Percentiles rank a stretch among this genome's conserved stretches.
Evolutionary conservation across 2,329 filamentous ascomycete genomes (phyloP).

Genomic region (Dothiorella sarmentorum): DNA sequence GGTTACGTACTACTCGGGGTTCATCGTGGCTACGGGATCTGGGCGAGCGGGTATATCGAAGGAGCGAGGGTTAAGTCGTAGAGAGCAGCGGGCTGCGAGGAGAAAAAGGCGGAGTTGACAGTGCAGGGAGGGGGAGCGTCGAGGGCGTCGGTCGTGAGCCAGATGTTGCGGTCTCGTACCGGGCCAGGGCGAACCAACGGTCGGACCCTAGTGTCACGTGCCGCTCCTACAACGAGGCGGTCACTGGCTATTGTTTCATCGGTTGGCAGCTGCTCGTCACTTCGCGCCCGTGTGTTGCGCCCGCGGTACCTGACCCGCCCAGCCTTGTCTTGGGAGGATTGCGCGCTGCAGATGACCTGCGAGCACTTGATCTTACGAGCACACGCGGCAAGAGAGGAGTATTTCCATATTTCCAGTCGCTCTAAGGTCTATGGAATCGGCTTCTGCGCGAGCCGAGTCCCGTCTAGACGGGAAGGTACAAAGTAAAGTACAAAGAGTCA

Average conservation of each 20-base stretch:
- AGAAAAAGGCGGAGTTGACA: conserved; percentile 19
- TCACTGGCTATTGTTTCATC: not conserved
- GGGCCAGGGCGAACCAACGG: conserved; percentile 7
- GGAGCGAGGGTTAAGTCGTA: conserved; percentile 1
- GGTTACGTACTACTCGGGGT: conserved; percentile 81
- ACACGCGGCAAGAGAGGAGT: not conserved
- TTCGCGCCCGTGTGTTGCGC: conserved; percentile 3
- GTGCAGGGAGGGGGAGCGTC: conserved; percentile 13
- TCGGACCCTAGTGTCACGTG: no score
- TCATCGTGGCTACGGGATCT: conserved; percentile 60
- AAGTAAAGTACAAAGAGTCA: conserved; percentile 6
- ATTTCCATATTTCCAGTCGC: not conserved
- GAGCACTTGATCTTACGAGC: conserved; percentile 1
- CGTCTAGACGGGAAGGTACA: conserved; percentile 9
- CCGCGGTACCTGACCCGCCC: not conserved
- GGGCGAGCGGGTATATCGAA: conserved; percentile 1
- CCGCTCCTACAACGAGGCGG: no score
- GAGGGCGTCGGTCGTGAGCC: conserved; percentile 16
- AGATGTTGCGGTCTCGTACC: conserved; percentile 24
- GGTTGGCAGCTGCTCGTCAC: not conserved
- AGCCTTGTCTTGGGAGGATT: not conserved
- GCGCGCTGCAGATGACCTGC: conserved; percentile 1
- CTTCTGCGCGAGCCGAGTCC: not conserved
- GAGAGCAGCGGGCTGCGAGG: conserved; percentile 10
- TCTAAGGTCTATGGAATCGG: not conserved